Evolutionary conservation across 139 green algal species (phyloP), one percentile per base, ranked within the genome.

Genomic region (Closterium sp.): DNA sequence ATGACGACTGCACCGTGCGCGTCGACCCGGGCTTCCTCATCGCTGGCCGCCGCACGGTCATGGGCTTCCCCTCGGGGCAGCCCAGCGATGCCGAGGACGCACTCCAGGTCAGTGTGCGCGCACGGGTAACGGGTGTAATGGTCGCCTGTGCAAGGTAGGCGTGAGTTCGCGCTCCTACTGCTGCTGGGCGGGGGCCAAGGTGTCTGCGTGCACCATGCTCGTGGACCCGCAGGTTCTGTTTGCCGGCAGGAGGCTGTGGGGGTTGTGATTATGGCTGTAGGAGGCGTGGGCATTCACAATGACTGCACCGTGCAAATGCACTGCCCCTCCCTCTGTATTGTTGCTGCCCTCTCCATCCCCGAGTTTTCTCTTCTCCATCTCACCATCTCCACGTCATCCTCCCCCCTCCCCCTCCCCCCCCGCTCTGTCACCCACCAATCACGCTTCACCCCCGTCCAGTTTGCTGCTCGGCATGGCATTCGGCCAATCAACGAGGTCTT

Each of bases 401-500:
- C 9, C 86, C 19, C 11, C 13, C 86, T 2, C 17, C 19, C 31
- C 3, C 10, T 4, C 6, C 5, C 30, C 11, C 1, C 86, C 31
- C n/a, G n/a, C n/a, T n/a, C n/a, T n/a, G 22, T 89, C 86, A 89
- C 38, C 85, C 29, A 88, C 29, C 85, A 34, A 30, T 88, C 85
- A 86, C 29, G 11, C 85, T 85, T 30, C 29, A 30, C 10, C 85
- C 29, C 28, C 85, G 31, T 9, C 27, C 87, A 90, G 30, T 92
- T 92, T 70, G 73, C 90, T 19, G n/a, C n/a, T 11, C 38, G 91
- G 90, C 22, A 87, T 19, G 90, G 90, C 31, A 32, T 92, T n/a
- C 38, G 73, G 85, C 34, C 90, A 30, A 79, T 89, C 24, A 92
- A 92, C 84, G 90, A 92, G 38, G 90, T 92, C 27, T 91, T 88